These are phyloP conservation scores for Tylopilus balloui DNA, from an alignment of 768 basidiomycete genomes.

Conservation along the genomic window DNA sequence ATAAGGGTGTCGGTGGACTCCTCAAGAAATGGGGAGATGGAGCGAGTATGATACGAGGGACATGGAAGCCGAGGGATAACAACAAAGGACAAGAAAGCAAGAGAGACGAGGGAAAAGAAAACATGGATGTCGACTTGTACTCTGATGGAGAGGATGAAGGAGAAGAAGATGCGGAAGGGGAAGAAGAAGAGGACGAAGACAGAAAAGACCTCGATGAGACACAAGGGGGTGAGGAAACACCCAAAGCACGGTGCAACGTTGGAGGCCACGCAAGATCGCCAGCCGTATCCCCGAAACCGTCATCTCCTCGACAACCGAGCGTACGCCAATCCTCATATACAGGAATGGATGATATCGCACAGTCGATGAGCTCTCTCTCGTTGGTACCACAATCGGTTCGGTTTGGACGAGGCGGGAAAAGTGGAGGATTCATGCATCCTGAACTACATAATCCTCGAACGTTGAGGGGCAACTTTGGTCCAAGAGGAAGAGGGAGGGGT, in stretches of 20 bases:
- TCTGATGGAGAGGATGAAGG: conserved; percentile 10
- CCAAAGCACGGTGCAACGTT: conserved; percentile 21
- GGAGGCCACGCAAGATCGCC: conserved; percentile 18
- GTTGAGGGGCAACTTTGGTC: conserved; percentile 23
- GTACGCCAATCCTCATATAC: conserved; percentile 10
- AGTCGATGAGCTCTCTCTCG: conserved; percentile 44
- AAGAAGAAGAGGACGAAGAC: conserved; percentile 11
- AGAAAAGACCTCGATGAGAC: conserved; percentile 20
- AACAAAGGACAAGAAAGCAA: conserved; percentile 11
- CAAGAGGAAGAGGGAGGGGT: conserved; percentile 30
- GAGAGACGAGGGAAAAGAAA: conserved; percentile 13
- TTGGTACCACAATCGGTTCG: conserved; percentile 66
- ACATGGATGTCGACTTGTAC: conserved; percentile 24
- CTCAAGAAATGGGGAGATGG: conserved; percentile 81
- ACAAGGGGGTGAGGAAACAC: conserved; percentile 25
- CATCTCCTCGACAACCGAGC: conserved; percentile 21
- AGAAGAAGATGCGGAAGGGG: conserved; percentile 11
- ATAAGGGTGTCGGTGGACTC: conserved; percentile 82
- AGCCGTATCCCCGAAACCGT: conserved; percentile 14
- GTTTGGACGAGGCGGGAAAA: conserved; percentile 68
- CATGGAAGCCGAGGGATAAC: conserved; percentile 56
- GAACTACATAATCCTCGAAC: conserved; percentile 33
- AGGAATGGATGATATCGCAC: conserved; percentile 45
- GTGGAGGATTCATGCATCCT: conserved; percentile 44
- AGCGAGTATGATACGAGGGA: conserved; percentile 68